These are phyloP conservation scores for Tetracladium marchalianum DNA, from an alignment of 495 filamentous ascomycete species.

Conservation along the genomic window DNA sequence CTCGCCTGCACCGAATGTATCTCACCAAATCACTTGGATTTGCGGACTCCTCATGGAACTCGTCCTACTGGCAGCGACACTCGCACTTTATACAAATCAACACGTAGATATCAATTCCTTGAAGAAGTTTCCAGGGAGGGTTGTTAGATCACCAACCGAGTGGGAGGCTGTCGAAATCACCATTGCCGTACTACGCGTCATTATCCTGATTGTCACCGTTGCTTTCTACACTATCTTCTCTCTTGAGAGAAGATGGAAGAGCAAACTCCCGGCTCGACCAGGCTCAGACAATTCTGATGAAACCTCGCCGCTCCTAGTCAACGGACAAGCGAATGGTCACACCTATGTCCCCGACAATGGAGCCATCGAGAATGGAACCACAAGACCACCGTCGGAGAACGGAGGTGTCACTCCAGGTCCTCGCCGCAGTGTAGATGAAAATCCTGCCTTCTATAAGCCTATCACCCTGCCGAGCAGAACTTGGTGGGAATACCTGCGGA, in stretches of 20 bases:
- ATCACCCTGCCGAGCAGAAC: slow-evolving; percentile 32
- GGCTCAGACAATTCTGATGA: slow-evolving; percentile 4
- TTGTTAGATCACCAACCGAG: slow-evolving; percentile 28
- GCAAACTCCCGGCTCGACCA: slow-evolving; percentile 3
- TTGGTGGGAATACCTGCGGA: slow-evolving; percentile 83
- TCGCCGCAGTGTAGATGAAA: slow-evolving; percentile 21
- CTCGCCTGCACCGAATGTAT: slow-evolving; percentile 57
- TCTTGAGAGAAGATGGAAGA: slow-evolving; percentile 22
- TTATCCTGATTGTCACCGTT: slow-evolving; percentile 47
- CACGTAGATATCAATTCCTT: slow-evolving; percentile 45
- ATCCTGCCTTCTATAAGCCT: slow-evolving; percentile 42
- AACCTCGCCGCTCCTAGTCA: slow-evolving; percentile 7
- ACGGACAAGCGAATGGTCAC: slow-evolving; percentile 25
- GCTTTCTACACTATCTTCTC: slow-evolving; percentile 48
- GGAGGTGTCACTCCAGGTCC: slow-evolving; percentile 2
- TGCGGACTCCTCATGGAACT: slow-evolving; percentile 58
- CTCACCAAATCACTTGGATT: slow-evolving; percentile 67
- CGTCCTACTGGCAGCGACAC: slow-evolving; percentile 53
- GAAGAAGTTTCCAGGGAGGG: slow-evolving; percentile 26
- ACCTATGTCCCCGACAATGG: slow-evolving; percentile 8
- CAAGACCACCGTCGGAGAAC: not conserved
- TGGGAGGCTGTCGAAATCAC: slow-evolving; percentile 59
- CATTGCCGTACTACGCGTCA: slow-evolving; percentile 47
- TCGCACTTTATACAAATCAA: slow-evolving; percentile 47
- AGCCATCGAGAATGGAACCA: slow-evolving; percentile 4